phyloP scores from a whole-genome alignment of 2,329 filamentous ascomycete genomes.

The Venturia asperata region DNA sequence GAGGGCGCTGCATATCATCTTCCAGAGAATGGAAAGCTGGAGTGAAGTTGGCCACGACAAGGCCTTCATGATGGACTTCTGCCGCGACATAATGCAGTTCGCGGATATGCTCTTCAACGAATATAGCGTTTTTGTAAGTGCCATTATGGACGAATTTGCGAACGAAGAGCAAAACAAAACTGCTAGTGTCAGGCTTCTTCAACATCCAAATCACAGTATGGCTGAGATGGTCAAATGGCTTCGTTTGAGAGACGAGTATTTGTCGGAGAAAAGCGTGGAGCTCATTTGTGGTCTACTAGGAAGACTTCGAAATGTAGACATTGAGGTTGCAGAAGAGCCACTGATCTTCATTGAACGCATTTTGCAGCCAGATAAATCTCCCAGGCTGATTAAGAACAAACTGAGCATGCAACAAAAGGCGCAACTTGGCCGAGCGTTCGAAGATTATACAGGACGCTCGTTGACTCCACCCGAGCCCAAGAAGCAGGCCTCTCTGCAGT shows the following conservation, averaged over 20 bases:
- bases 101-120: slow-evolving; percentile 79
- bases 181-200: slow-evolving; percentile 51
- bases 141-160: slow-evolving; percentile 46
- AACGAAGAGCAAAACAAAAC: slow-evolving; percentile 30
- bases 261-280: slow-evolving; percentile 73
- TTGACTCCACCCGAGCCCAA: slow-evolving; percentile 32
- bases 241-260: slow-evolving; percentile 77
- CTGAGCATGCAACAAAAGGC: slow-evolving; percentile 17
- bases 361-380: slow-evolving; percentile 8
- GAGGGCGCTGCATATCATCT: slow-evolving; percentile 72
- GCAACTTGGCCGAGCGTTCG: slow-evolving; percentile 13
- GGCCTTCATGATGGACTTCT: slow-evolving; percentile 79
- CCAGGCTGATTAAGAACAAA: slow-evolving; percentile 15
- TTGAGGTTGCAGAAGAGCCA: slow-evolving; percentile 76
- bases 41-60: slow-evolving; percentile 65
- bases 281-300: slow-evolving; percentile 78
- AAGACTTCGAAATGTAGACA: slow-evolving; percentile 77
- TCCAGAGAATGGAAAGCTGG: slow-evolving; percentile 78
- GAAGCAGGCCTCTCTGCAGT: slow-evolving; percentile 55
- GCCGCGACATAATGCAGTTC: slow-evolving; percentile 89
- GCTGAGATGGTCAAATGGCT: slow-evolving; percentile 77
- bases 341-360: slow-evolving; percentile 15
- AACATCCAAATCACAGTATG: slow-evolving; percentile 57
- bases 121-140: slow-evolving; percentile 73
- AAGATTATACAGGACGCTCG: slow-evolving; percentile 15